phyloP scores from a whole-genome alignment of 176 grass and related monocot species.

The Triticum urartu region DNA sequence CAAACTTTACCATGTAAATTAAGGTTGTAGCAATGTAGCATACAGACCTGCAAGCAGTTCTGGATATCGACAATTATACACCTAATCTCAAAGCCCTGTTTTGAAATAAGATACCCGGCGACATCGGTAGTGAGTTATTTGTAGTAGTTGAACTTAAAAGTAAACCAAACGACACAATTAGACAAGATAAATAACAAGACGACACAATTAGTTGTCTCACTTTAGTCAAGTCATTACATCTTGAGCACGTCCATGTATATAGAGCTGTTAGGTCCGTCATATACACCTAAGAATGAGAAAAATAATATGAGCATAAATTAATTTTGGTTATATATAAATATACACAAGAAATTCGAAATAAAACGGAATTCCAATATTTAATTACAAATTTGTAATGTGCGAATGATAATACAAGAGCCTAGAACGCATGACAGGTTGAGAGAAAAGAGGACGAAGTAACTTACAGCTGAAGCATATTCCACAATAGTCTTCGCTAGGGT shows the following conservation, averaged over 20 bases:
- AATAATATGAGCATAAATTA: neutral
- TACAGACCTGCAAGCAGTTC: slow-evolving; percentile 81
- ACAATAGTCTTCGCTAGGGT: slow-evolving; percentile 76
- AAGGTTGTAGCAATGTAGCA: slow-evolving; percentile 21
- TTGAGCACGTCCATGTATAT: slow-evolving; percentile 78
- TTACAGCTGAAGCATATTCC: slow-evolving; percentile 97
- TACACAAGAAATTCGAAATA: neutral
- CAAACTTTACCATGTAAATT: neutral
- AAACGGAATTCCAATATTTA: neutral
- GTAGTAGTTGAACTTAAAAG: neutral
- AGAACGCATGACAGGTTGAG: neutral
- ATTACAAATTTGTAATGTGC: neutral
- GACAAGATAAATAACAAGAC: no score
- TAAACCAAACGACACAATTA: slow-evolving; percentile 10
- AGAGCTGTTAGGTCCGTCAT: slow-evolving; percentile 67
- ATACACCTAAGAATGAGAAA: slow-evolving; percentile 44
- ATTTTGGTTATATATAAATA: neutral
- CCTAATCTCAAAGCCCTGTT: slow-evolving; percentile 83
- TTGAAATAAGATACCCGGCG: no score
- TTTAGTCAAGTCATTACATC: slow-evolving; percentile 79
- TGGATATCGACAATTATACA: slow-evolving; percentile 83
- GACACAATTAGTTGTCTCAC: slow-evolving; percentile 38
- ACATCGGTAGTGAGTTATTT: neutral
- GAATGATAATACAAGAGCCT: neutral
- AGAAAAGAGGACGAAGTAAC: slow-evolving; percentile 18